Evolutionary conservation across 208 protist species (phyloP).

Genomic region (Crithidia thermophila): DNA sequence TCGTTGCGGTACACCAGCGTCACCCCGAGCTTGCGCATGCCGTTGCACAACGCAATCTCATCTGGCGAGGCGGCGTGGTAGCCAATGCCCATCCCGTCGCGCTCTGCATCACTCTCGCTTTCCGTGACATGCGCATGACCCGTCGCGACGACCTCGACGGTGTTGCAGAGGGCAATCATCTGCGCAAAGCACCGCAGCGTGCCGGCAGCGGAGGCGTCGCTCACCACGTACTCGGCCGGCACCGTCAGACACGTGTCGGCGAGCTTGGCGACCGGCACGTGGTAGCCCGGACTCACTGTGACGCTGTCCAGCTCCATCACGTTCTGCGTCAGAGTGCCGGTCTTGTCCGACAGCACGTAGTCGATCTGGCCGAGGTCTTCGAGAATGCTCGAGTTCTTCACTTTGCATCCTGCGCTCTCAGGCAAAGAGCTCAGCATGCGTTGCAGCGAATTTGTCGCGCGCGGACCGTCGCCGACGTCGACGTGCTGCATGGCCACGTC

Average conservation of each 20-base stretch:
- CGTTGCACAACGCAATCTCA: constrained; percentile 93
- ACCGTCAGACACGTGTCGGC: neutral
- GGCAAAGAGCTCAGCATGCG: neutral
- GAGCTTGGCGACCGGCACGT: constrained; percentile 24
- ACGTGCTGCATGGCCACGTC: constrained; percentile 89
- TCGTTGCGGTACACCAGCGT: constrained; percentile 41
- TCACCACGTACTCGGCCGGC: neutral
- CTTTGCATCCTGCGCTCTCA: constrained; percentile 47
- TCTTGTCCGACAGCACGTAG: constrained; percentile 96
- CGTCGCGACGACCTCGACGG: constrained; percentile 61
- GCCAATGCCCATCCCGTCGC: neutral
- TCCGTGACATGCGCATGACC: neutral
- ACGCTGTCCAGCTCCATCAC: constrained; percentile 90
- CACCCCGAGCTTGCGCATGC: constrained; percentile 64
- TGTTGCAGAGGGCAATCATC: constrained; percentile 89
- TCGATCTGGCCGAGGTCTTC: constrained; percentile 96
- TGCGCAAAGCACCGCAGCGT: constrained; percentile 56
- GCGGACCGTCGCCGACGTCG: constrained; percentile 1
- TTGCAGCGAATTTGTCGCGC: constrained; percentile 4
- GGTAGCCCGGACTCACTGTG: constrained; percentile 34
- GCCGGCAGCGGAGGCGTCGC: constrained; percentile 3
- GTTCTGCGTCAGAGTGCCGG: constrained; percentile 96
- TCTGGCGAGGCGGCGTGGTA: constrained; percentile 95
- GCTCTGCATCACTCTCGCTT: neutral
- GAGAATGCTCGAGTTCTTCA: constrained; percentile 90